phyloP scores from a whole-genome alignment of 768 basidiomycete genomes.

The Pisolithus orientalis region DNA sequence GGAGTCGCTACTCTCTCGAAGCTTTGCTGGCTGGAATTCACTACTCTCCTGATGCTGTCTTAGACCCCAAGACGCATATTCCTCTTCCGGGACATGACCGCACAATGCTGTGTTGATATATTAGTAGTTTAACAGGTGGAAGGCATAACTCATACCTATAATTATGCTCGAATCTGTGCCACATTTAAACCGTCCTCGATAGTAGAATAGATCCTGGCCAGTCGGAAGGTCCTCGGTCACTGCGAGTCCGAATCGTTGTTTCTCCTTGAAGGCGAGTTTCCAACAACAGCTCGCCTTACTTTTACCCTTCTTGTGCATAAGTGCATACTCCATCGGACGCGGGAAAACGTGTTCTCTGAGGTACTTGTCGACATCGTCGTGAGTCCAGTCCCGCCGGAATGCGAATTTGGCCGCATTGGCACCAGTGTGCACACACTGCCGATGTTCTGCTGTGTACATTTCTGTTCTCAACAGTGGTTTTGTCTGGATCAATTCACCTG shows the following conservation, averaged over 20 bases:
- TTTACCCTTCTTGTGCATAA: background rate
- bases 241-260: background rate
- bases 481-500: background rate
- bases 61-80: conserved; percentile 2
- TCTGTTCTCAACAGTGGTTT: background rate
- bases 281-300: background rate
- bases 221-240: background rate
- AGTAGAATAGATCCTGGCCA: background rate
- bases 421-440: background rate
- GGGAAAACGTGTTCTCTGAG: background rate
- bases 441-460: background rate
- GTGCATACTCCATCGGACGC: background rate
- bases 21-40: too few relatives aligned
- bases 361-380: background rate
- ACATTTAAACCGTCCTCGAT: background rate
- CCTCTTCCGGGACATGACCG: background rate
- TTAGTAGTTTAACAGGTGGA: background rate
- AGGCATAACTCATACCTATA: background rate
- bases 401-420: background rate
- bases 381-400: background rate
- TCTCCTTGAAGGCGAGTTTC: conserved; percentile 1
- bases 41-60: too few relatives aligned
- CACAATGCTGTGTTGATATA: background rate
- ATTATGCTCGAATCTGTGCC: background rate
- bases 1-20: too few relatives aligned